phyloP scores from a whole-genome alignment of 1,139 yeast genomes.

The Saccharomyces hybrid region DNA sequence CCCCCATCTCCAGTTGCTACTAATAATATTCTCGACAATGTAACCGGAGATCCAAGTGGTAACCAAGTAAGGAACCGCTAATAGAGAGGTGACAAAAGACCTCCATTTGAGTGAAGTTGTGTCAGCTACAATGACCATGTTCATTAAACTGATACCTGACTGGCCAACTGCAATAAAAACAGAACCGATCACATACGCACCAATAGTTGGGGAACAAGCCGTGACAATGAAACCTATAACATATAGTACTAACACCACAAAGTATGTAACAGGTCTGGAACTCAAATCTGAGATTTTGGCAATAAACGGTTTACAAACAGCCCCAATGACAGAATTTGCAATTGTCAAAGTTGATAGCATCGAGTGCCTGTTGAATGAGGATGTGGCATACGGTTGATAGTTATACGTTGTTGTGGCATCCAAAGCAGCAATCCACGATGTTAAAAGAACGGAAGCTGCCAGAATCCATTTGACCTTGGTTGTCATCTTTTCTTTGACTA shows the following conservation, averaged over 20 bases:
- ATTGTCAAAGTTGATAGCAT: slow-evolving; percentile 33
- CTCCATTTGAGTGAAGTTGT: slow-evolving; percentile 35
- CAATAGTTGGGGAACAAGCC: slow-evolving; percentile 24
- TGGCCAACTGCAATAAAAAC: slow-evolving; percentile 32
- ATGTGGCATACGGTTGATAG: slow-evolving; percentile 30
- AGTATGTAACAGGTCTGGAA: slow-evolving; percentile 31
- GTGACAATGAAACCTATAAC: slow-evolving; percentile 16
- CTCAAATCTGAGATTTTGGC: slow-evolving; percentile 33
- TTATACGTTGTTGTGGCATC: not conserved
- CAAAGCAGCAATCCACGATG: not conserved
- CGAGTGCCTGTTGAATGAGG: slow-evolving; percentile 33
- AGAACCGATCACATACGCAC: slow-evolving; percentile 33
- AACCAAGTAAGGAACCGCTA: slow-evolving; percentile 32
- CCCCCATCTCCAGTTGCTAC: slow-evolving; percentile 38
- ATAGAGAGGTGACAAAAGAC: slow-evolving; percentile 27
- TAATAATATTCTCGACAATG: slow-evolving; percentile 30
- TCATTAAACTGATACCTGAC: slow-evolving; percentile 27
- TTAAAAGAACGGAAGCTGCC: slow-evolving; percentile 1
- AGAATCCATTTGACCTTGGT: slow-evolving; percentile 12
- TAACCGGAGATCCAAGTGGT: slow-evolving; percentile 35
- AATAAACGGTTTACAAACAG: slow-evolving; percentile 30
- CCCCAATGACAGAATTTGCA: slow-evolving; percentile 31
- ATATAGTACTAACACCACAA: slow-evolving; percentile 25
- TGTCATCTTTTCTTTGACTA: slow-evolving; percentile 27
- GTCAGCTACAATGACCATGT: slow-evolving; percentile 33